These are phyloP conservation scores for Umbelopsis sp. DNA, from an alignment of 192 early-diverging fungal genomes.

Conservation along the genomic window DNA sequence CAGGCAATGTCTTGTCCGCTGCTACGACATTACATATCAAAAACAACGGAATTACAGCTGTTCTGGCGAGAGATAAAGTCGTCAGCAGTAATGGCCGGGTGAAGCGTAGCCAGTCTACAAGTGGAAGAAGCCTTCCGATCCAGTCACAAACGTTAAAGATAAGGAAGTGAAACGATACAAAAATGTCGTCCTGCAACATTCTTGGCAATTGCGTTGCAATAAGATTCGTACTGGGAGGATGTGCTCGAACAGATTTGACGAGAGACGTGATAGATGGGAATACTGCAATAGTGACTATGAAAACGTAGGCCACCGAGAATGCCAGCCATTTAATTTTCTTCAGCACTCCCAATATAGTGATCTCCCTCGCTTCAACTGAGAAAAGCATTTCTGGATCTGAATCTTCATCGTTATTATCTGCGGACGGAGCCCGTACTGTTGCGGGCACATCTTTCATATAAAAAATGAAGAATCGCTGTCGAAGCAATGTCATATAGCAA, in stretches of 20 bases:
- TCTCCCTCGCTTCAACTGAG: background rate
- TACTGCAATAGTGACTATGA: conserved; percentile 68
- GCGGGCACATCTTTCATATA: conserved; percentile 33
- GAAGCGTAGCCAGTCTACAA: conserved; percentile 51
- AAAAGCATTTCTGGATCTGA: conserved; percentile 7
- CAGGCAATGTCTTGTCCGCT: conserved; percentile 37
- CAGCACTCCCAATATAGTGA: conserved; percentile 23
- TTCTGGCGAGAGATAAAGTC: conserved; percentile 48
- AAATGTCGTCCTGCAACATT: conserved; percentile 56
- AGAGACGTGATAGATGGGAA: conserved; percentile 78
- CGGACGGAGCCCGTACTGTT: background rate
- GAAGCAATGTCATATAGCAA: conserved; percentile 39
- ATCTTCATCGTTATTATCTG: conserved; percentile 4
- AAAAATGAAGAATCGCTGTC: conserved; percentile 44
- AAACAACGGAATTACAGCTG: conserved; percentile 69
- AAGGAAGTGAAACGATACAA: conserved; percentile 77
- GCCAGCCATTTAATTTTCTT: conserved; percentile 36
- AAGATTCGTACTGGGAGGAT: background rate
- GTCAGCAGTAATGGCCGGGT: conserved; percentile 49
- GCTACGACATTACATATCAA: conserved; percentile 69
- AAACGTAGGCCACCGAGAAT: conserved; percentile 60
- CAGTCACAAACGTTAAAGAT: conserved; percentile 75
- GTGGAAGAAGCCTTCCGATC: conserved; percentile 59
- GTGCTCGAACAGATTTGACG: conserved; percentile 52
- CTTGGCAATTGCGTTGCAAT: conserved; percentile 11